These are phyloP conservation scores for Zygosaccharomyces pseudorouxii DNA, from an alignment of 805 yeast genomes.

Conservation along the genomic window DNA sequence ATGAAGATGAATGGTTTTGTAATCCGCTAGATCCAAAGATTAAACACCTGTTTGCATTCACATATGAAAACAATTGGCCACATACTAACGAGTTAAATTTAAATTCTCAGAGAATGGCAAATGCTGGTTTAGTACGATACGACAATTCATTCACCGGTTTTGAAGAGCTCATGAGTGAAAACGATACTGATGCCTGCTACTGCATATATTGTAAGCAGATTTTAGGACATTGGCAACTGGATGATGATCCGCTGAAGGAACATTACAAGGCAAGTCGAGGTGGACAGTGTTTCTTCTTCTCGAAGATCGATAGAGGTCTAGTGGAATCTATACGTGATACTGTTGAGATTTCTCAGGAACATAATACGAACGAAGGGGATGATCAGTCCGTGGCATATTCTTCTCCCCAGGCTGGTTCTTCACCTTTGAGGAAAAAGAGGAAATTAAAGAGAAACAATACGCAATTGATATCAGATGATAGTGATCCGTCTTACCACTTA, in stretches of 20 bases:
- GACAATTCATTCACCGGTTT: slow-evolving; percentile 44
- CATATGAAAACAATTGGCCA: slow-evolving; percentile 28
- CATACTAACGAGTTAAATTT: slow-evolving; percentile 16
- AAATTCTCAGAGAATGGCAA: slow-evolving; percentile 39
- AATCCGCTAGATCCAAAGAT: slow-evolving; percentile 17
- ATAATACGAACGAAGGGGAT: background rate
- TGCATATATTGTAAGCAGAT: slow-evolving; percentile 57
- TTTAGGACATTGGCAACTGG: slow-evolving; percentile 52
- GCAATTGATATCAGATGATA: slow-evolving; percentile 9
- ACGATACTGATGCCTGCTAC: slow-evolving; percentile 43
- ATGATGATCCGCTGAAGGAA: slow-evolving; percentile 49
- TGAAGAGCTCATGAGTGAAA: slow-evolving; percentile 30
- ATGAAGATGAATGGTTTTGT: slow-evolving; percentile 19
- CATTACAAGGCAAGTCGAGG: slow-evolving; percentile 35
- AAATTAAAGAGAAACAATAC: slow-evolving; percentile 20
- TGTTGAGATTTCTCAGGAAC: background rate
- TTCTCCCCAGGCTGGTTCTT: background rate
- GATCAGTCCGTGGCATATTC: background rate
- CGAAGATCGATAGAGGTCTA: slow-evolving; percentile 5
- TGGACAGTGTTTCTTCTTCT: slow-evolving; percentile 26
- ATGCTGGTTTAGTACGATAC: slow-evolving; percentile 50
- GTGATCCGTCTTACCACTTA: slow-evolving; percentile 4
- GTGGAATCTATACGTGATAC: background rate
- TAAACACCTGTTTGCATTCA: slow-evolving; percentile 16
- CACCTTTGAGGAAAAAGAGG: slow-evolving; percentile 16